Evolutionary conservation across 176 grass and related monocot genomes (phyloP), one percentile per base, ranked within the genome.

Genomic region (Saccharum officinarum): DNA sequence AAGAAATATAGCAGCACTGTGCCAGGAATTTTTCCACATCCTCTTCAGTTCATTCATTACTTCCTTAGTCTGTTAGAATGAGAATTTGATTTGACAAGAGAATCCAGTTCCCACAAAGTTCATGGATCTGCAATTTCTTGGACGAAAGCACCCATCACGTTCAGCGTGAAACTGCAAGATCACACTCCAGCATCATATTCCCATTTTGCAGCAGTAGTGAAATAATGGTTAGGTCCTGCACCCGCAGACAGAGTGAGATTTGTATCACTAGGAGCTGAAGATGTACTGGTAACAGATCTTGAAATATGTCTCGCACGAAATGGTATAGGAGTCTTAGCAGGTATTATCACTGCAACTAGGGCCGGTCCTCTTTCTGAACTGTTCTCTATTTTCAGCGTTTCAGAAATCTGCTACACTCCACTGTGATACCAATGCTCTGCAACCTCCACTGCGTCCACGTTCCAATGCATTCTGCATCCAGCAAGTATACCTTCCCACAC

Each of bases 401-500:
- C 23, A 12, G 9, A 62, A 11, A 25, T 61, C 57, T 61, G 57
- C 57, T 61, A 61, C 3, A 61, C 3, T 25, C 57, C 8, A 23
- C 8, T 59, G 20, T 59, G 2, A 23, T 61, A 23, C 8, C 2
- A 61, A 77, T 86, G 85, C 45, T 6, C 88, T 22, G 88, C 86
- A 74, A 86, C 77, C 76, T 95, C 93, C 0, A 86, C 90, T 5
- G 45, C 73, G 3, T 90, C 85, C 28, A 90, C 75, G 1, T 92
- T 86, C 46, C 76, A 59, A 46, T 92, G 93, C 68, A 86, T 84
- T 76, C 93, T 85, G 67, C 90, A 95, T 10, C 85, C 90, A 14
- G 85, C 76, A 10, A 95, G 90, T 75, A 95, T 84, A 30, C 90
- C 71, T 55, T 88, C 88, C 93, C 90, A 92, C 7, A 92, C 87